phyloP scores from a whole-genome alignment of 148 eudicot genomes.

The Vaccinium corymbosum region DNA sequence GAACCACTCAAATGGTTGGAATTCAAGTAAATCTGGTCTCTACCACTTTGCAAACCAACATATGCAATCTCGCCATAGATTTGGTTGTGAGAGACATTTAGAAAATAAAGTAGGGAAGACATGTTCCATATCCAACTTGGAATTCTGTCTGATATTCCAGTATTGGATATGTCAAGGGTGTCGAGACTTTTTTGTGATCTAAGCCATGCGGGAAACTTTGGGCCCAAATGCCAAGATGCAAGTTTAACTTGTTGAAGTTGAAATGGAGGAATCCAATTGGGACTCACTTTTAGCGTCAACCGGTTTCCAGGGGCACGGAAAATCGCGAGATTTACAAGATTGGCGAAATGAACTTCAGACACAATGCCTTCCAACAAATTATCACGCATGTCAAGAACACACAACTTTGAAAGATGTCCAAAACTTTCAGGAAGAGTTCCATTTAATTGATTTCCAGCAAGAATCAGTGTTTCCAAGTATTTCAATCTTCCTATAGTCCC shows the following conservation, averaged over 20 bases:
- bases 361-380: slow-evolving; percentile 20
- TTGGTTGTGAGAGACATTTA: slow-evolving; percentile 14
- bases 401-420: slow-evolving; percentile 1
- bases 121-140: slow-evolving; percentile 12
- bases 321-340: not conserved
- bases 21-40: not conserved
- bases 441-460: not conserved
- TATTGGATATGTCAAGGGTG: not conserved
- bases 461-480: not conserved
- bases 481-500: not conserved
- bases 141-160: slow-evolving; percentile 4
- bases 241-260: not conserved
- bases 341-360: slow-evolving; percentile 12
- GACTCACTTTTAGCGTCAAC: slow-evolving; percentile 9
- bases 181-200: not conserved
- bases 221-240: not conserved
- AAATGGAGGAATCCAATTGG: slow-evolving; percentile 27
- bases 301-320: slow-evolving; percentile 2
- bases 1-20: slow-evolving; percentile 1
- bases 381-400: not conserved
- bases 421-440: not conserved
- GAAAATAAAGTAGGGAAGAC: not conserved
- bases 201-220: not conserved
- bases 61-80: slow-evolving; percentile 12
- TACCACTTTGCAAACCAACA: not conserved